phyloP scores from a whole-genome alignment of 768 basidiomycete species.

The Podaxis rugospora region DNA sequence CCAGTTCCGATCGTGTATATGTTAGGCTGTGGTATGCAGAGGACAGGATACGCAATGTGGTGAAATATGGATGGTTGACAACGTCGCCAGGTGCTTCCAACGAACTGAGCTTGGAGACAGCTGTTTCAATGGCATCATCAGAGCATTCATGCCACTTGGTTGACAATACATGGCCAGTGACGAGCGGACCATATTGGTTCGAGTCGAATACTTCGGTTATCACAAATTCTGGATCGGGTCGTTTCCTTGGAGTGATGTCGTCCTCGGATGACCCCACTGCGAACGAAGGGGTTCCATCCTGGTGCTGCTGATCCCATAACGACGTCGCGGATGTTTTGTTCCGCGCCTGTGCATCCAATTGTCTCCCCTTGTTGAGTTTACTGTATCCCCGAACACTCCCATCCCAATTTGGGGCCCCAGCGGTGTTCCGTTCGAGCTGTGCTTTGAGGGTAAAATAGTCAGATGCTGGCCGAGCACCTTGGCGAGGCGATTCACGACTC shows the following conservation, averaged over 20 bases:
- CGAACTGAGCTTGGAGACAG: slow-evolving; percentile 46
- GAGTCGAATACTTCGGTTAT: slow-evolving; percentile 31
- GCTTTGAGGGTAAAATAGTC: slow-evolving; percentile 64
- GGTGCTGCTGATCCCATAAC: slow-evolving; percentile 32
- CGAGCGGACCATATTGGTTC: slow-evolving; percentile 24
- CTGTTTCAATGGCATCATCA: slow-evolving; percentile 66
- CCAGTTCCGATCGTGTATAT: slow-evolving; percentile 56
- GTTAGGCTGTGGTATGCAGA: slow-evolving; percentile 58
- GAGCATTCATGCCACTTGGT: slow-evolving; percentile 78
- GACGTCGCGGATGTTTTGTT: slow-evolving; percentile 30
- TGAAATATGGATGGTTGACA: slow-evolving; percentile 56
- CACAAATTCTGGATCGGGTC: slow-evolving; percentile 23
- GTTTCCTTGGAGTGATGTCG: slow-evolving; percentile 13
- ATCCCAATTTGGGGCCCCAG: slow-evolving; percentile 33
- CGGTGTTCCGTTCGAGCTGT: slow-evolving; percentile 46
- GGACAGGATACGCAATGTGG: slow-evolving; percentile 65
- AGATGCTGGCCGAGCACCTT: slow-evolving; percentile 24
- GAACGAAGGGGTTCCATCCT: slow-evolving; percentile 28
- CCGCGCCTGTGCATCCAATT: slow-evolving; percentile 18
- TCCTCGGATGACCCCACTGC: slow-evolving; percentile 38
- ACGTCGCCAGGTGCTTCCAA: slow-evolving; percentile 44
- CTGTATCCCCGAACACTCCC: slow-evolving; percentile 55
- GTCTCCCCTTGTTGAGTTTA: slow-evolving; percentile 31
- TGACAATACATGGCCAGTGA: slow-evolving; percentile 48
- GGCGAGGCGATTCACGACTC: slow-evolving; percentile 26